Conservation (phyloP, 2,329 filamentous ascomycete species). For the Myriosclerotinia duriaeana region DNA sequence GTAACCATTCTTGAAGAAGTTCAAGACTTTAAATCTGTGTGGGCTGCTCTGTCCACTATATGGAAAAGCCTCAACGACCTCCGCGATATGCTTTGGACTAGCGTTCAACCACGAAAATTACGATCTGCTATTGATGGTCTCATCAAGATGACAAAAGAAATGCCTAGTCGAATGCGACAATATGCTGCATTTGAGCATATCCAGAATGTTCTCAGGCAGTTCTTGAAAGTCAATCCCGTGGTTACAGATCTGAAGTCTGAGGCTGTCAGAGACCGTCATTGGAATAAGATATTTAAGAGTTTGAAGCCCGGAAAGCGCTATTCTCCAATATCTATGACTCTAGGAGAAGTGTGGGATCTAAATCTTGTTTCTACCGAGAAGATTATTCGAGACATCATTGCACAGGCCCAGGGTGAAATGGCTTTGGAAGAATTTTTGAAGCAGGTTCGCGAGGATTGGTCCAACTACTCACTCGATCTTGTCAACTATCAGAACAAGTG, state of each 20-base stretch:
- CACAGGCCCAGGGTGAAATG: slow-evolving; percentile 97
- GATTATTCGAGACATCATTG: slow-evolving; percentile 88
- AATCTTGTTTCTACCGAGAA: slow-evolving; percentile 84
- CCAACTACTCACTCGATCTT: slow-evolving; percentile 89
- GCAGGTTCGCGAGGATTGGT: slow-evolving; percentile 95
- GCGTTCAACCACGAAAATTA: slow-evolving; percentile 91
- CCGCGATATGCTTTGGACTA: slow-evolving; percentile 89
- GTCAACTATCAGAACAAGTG: slow-evolving; percentile 99
- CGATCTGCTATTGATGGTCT: slow-evolving; percentile 84
- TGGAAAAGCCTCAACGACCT: slow-evolving; percentile 96
- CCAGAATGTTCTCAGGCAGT: slow-evolving; percentile 81
- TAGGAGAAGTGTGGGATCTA: slow-evolving; percentile 98
- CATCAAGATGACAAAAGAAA: slow-evolving; percentile 97
- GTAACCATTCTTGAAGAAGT: slow-evolving; percentile 90
- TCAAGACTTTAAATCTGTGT: slow-evolving; percentile 97
- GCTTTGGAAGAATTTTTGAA: slow-evolving; percentile 96
- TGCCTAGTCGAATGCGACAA: slow-evolving; percentile 98
- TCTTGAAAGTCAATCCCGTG: slow-evolving; percentile 87
- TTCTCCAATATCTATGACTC: slow-evolving; percentile 87
- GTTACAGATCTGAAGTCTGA: slow-evolving; percentile 92
- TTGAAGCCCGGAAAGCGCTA: slow-evolving; percentile 91
- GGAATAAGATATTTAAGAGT: slow-evolving; percentile 96
- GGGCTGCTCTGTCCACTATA: slow-evolving; percentile 91
- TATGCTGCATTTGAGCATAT: slow-evolving; percentile 99
- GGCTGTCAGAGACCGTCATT: slow-evolving; percentile 92